Base-by-base conservation (phyloP, 1,139 yeast genomes). In the Yamadazyma blattariae region DNA sequence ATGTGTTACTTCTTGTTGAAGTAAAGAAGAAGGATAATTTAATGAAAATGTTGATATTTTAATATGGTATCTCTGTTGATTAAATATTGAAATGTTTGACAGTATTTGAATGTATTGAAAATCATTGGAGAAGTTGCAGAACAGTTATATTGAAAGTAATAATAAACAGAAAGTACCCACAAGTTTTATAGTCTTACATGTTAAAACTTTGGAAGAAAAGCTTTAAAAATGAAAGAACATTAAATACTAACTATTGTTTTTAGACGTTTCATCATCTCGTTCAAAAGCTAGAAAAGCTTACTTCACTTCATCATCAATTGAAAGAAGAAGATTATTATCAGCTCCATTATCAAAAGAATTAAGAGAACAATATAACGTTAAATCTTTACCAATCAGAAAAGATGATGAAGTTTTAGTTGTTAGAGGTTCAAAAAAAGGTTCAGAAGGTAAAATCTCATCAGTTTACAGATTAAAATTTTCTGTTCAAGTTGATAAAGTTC, bases 211-310 rank as follows among this genome's bases (percentile, higher is more conserved):
- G n/a, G n/a, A n/a, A n/a, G n/a, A n/a, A n/a, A n/a, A n/a, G n/a
- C 19, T 7, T 17, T 17, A 7, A 17, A 17, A 17, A 7, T 17
- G 7, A 17, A 17, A 17, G 19, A 17, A 17, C 5, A 17, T 17
- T 17, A 34, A 12, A n/a, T 35, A 36, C 39, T 36, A 36, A 36
- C 39, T 29, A 30, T 22, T 23, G n/a, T 17, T 25, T 25, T 33
- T 60, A 82, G 94, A 92, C 96, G 97, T 92, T 76, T 89, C 98
- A 66, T 84, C 96, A 73, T 92, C 97, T 69, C 95, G 98, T 82
- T 85, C 96, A 74, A 92, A 92, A 86, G 80, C 97, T 74, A 90
- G 99, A 87, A 92, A 92, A 90, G 98, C 98, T 73, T 85, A 94
- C 87, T 94, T 94, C 90, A 77, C 78, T 62, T 95, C 99, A 57